A percentile compares a stretch with the other conserved stretches of the same genome.
These are phyloP conservation scores for Aspergillus sp. DNA, from an alignment of 2,329 filamentous ascomycete species.

Conservation along the genomic window DNA sequence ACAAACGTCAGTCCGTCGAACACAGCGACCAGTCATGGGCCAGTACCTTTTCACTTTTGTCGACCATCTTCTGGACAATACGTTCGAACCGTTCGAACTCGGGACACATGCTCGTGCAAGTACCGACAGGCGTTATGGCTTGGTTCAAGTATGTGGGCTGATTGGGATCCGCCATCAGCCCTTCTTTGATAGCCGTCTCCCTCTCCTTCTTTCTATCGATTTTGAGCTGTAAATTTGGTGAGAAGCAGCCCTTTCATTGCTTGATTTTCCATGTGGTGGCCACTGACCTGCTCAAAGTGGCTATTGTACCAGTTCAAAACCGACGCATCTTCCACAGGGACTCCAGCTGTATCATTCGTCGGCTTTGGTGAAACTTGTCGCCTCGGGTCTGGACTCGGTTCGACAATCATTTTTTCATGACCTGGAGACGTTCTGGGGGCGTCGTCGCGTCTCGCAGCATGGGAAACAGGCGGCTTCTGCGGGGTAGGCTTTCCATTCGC, in stretches of 20 bases:
- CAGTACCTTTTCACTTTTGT: conserved; percentile 49
- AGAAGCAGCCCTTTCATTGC: not conserved
- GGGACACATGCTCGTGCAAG: conserved; percentile 56
- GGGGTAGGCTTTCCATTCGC: conserved; percentile 9
- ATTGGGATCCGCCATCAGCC: conserved; percentile 50
- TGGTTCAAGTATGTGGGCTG: conserved; percentile 51
- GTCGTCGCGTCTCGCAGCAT: conserved; percentile 7
- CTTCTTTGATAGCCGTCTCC: conserved; percentile 42
- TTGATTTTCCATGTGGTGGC: not conserved
- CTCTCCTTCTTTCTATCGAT: conserved; percentile 41
- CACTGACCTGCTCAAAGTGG: conserved; percentile 28
- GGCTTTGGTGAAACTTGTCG: conserved; percentile 3
- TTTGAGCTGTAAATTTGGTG: conserved; percentile 34
- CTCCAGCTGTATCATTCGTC: conserved; percentile 5
- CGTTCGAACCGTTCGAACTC: conserved; percentile 54
- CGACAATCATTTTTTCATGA: too few relatives aligned
- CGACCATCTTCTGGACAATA: conserved; percentile 53
- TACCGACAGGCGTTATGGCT: conserved; percentile 53
- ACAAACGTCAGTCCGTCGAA: not conserved
- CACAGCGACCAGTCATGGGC: not conserved
- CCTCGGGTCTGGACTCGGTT: conserved; percentile 11
- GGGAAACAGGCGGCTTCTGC: conserved; percentile 13
- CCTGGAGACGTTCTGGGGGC: conserved; percentile 5
- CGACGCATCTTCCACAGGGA: conserved; percentile 16
- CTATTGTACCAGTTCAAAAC: conserved; percentile 21